phyloP scores from a whole-genome alignment of 169 alveolate genomes.

The Cystoisospora suis region DNA sequence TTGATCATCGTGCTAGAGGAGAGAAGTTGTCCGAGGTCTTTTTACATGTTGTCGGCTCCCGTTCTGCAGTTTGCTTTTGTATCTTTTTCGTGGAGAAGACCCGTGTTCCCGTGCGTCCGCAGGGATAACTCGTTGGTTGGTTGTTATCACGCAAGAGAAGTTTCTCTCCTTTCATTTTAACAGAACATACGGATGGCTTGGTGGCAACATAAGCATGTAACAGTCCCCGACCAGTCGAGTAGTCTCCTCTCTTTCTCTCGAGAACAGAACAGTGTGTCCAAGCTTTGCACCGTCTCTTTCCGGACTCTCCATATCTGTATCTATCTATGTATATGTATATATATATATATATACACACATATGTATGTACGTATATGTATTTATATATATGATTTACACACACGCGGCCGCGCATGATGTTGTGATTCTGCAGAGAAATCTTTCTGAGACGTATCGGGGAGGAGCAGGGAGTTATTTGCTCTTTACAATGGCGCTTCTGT shows the following conservation, averaged over 20 bases:
- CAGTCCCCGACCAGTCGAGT: too few species aligned
- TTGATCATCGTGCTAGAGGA: too few species aligned
- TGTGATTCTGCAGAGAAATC: slow-evolving; percentile 47
- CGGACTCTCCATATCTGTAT: neutral
- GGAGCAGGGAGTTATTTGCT: slow-evolving; percentile 72
- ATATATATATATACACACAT: neutral
- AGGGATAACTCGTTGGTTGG: too few species aligned
- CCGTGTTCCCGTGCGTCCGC: too few species aligned
- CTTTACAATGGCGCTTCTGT: slow-evolving; percentile 57
- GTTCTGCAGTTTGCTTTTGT: too few species aligned
- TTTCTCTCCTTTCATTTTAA: too few species aligned
- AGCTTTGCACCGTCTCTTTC: neutral
- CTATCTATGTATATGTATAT: neutral
- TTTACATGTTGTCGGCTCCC: too few species aligned
- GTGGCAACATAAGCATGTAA: too few species aligned
- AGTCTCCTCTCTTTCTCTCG: neutral
- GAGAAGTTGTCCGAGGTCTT: too few species aligned
- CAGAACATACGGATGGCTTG: too few species aligned
- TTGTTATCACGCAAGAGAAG: too few species aligned
- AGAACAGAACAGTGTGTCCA: neutral
- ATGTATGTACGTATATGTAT: neutral
- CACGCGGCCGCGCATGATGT: neutral
- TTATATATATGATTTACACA: neutral
- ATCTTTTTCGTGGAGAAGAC: too few species aligned
- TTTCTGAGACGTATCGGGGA: slow-evolving; percentile 73